These are phyloP conservation scores for Arthrinium phaeospermum DNA, from an alignment of 2,329 filamentous ascomycete genomes.

Conservation along the genomic window DNA sequence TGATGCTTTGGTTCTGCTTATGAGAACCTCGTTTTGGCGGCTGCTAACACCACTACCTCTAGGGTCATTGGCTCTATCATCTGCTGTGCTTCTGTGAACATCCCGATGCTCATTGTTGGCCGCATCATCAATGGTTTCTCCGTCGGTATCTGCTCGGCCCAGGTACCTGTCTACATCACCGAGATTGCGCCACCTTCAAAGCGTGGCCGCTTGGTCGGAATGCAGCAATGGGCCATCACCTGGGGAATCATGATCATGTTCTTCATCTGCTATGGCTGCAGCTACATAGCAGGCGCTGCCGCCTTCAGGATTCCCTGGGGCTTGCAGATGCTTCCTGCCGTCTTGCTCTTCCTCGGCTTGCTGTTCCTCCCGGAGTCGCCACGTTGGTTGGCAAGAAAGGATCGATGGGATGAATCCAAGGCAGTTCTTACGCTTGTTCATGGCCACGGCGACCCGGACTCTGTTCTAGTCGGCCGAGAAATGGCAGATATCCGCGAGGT, in stretches of 20 bases:
- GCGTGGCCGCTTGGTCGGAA: conserved; percentile 49
- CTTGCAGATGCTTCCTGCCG: conserved; percentile 51
- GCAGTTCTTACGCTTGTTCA: conserved; percentile 62
- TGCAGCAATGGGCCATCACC: conserved; percentile 53
- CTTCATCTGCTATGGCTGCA: conserved; percentile 54
- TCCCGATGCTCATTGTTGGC: conserved; percentile 67
- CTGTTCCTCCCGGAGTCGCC: conserved; percentile 55
- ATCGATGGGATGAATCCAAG: conserved; percentile 52
- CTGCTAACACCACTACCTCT: not conserved
- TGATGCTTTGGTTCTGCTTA: not conserved
- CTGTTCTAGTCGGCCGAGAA: conserved; percentile 70
- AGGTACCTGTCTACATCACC: conserved; percentile 74
- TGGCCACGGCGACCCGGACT: conserved; percentile 67
- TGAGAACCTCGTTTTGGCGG: not conserved
- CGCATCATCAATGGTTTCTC: conserved; percentile 74
- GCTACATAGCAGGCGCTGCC: conserved; percentile 47
- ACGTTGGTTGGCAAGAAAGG: conserved; percentile 56
- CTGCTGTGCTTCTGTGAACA: conserved; percentile 51
- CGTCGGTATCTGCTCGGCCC: conserved; percentile 75
- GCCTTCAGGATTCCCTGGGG: conserved; percentile 59
- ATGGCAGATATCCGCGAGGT: conserved; percentile 75
- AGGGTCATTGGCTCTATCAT: conserved; percentile 57
- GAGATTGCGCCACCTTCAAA: conserved; percentile 61
- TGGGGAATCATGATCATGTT: conserved; percentile 56
- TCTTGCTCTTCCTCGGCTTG: conserved; percentile 48